Conservation (phyloP, 1,139 yeast genomes). For the Sugiyamaella neomexicana region DNA sequence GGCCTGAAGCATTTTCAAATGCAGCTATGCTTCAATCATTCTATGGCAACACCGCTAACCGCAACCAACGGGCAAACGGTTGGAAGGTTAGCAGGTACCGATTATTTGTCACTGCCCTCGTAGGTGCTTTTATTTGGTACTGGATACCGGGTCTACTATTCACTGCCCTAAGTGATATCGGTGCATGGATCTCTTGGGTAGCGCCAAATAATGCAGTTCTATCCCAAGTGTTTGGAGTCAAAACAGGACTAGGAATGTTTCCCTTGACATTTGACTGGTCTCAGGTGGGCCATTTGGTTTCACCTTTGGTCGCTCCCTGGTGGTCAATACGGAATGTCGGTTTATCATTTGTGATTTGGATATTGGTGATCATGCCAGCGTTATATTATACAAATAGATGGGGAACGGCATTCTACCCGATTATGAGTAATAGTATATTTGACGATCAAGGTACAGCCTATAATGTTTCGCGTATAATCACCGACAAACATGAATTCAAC, state of each 20-base stretch:
- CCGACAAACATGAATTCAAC: constrained; percentile 40
- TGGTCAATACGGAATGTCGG: constrained; percentile 47
- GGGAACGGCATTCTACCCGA: constrained; percentile 56
- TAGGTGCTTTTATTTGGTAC: constrained; percentile 49
- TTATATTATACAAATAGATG: constrained; percentile 51
- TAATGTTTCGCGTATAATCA: constrained; percentile 47
- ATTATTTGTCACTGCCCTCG: constrained; percentile 46
- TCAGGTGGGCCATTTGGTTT: constrained; percentile 34
- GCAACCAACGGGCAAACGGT: constrained; percentile 40
- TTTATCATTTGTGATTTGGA: constrained; percentile 44
- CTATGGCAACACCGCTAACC: not conserved
- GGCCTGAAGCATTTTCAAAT: constrained; percentile 56
- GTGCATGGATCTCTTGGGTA: constrained; percentile 66
- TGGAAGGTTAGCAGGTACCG: constrained; percentile 52
- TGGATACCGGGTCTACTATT: constrained; percentile 61
- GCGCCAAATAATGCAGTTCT: constrained; percentile 54
- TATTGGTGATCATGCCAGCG: constrained; percentile 39
- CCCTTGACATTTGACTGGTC: constrained; percentile 60
- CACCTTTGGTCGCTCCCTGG: constrained; percentile 48
- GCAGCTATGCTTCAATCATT: constrained; percentile 41
- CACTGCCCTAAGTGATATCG: constrained; percentile 51
- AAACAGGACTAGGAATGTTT: constrained; percentile 60
- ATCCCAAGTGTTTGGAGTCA: constrained; percentile 54
- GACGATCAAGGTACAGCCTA: constrained; percentile 51
- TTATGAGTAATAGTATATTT: constrained; percentile 51